Percentiles rank a stretch among this genome's conserved stretches.
These are phyloP conservation scores for Penicillium hesseltinei DNA, from an alignment of 2,329 filamentous ascomycete species.

Conservation along the genomic window DNA sequence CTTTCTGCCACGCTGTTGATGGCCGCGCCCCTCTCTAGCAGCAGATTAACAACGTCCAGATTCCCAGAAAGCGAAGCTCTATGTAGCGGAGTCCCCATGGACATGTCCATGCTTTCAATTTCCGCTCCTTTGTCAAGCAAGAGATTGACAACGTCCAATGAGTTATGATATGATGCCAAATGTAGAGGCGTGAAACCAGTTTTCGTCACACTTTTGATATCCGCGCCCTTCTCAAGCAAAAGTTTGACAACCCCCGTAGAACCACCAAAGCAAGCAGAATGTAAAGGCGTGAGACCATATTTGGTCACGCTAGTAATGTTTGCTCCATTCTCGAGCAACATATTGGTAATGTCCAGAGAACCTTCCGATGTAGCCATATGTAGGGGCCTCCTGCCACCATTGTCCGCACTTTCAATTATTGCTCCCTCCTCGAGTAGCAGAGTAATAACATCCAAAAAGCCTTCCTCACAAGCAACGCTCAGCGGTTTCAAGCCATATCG, in stretches of 20 bases:
- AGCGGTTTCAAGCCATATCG: background rate
- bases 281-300: background rate
- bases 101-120: background rate
- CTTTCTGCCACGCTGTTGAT: no score
- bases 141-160: no score
- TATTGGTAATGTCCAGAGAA: background rate
- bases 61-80: background rate
- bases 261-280: background rate
- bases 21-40: background rate
- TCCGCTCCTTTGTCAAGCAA: background rate
- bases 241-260: background rate
- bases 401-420: background rate
- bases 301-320: background rate
- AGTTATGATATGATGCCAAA: background rate
- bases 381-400: background rate
- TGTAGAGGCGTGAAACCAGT: background rate
- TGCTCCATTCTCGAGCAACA: no score
- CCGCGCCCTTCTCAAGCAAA: background rate
- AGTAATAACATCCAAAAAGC: background rate
- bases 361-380: background rate
- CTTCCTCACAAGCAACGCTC: fast-evolving
- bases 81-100: background rate
- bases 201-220: no score
- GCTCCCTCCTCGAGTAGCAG: background rate
- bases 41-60: background rate